These are phyloP conservation scores for Entomortierella beljakovae DNA, from an alignment of 192 early-diverging fungal genomes.

Conservation along the genomic window DNA sequence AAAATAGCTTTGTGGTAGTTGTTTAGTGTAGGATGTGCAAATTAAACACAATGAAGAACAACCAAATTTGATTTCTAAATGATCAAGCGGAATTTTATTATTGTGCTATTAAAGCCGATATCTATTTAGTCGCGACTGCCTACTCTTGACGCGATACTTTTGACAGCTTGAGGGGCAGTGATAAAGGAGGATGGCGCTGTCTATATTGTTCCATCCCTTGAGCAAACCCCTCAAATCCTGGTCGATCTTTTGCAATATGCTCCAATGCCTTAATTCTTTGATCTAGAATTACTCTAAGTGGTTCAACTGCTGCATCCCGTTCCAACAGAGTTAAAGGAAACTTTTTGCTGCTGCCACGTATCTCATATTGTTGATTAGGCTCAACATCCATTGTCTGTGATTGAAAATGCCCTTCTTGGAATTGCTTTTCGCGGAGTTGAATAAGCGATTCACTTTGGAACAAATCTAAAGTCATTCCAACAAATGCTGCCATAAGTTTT, in stretches of 20 bases:
- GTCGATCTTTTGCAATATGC: constrained; percentile 31
- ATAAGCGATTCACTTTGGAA: constrained; percentile 34
- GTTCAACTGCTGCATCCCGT: constrained; percentile 38
- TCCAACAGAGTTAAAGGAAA: constrained; percentile 19
- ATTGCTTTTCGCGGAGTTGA: constrained; percentile 18
- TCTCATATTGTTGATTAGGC: neutral
- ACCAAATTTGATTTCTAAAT: too few relatives aligned
- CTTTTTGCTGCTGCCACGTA: neutral
- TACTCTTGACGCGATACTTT: neutral
- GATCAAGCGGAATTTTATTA: too few relatives aligned
- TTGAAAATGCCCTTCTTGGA: neutral
- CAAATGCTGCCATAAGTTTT: constrained; percentile 27
- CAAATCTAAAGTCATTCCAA: constrained; percentile 42
- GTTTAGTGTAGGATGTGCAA: too few relatives aligned
- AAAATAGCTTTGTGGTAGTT: too few relatives aligned
- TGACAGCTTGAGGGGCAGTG: constrained; percentile 11
- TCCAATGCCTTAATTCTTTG: constrained; percentile 19
- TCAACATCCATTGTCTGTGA: constrained; percentile 23
- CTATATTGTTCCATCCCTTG: constrained; percentile 37
- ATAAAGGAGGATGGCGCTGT: constrained; percentile 20
- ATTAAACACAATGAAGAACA: too few relatives aligned
- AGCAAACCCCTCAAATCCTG: constrained; percentile 47
- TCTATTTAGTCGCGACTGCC: too few relatives aligned
- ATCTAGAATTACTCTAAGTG: constrained; percentile 33
- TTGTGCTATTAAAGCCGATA: too few relatives aligned